Evolutionary conservation across 2,329 filamentous ascomycete genomes (phyloP).

Genomic region (Ophiostoma himal-ulmi): DNA sequence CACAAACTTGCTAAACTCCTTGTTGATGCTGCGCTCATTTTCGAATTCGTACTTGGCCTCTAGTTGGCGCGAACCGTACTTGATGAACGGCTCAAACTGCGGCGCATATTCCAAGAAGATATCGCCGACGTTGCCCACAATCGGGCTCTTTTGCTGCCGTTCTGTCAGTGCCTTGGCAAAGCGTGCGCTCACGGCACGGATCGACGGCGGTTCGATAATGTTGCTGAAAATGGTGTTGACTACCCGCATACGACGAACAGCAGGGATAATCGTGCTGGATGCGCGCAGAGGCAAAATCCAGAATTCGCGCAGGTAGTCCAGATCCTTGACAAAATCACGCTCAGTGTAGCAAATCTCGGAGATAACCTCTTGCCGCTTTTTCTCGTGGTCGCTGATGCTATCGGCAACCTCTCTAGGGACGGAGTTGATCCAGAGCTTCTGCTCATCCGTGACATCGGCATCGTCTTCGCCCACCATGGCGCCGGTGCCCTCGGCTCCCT

Average conservation of each 20-base stretch:
- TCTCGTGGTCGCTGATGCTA: conserved; percentile 80
- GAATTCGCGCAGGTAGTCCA: conserved; percentile 96
- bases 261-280: conserved; percentile 78
- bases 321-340: conserved; percentile 95
- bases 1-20: conserved; percentile 81
- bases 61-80: conserved; percentile 90
- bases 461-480: conserved; percentile 68
- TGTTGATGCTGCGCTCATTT: conserved; percentile 83
- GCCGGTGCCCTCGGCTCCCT: conserved; percentile 50
- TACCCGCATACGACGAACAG: conserved; percentile 79
- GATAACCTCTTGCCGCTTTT: conserved; percentile 97
- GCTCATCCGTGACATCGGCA: conserved; percentile 77
- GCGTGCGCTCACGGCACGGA: conserved; percentile 82
- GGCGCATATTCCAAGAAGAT: conserved; percentile 91
- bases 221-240: conserved; percentile 95
- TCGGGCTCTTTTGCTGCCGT: conserved; percentile 81
- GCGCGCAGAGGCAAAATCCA: conserved; percentile 91
- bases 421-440: conserved; percentile 99
- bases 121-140: conserved; percentile 85
- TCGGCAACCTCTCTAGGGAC: conserved; percentile 93
- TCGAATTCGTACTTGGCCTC: conserved; percentile 98
- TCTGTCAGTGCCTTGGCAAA: conserved; percentile 85
- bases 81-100: conserved; percentile 91
- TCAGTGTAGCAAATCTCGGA: conserved; percentile 99
- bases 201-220: conserved; percentile 73